A percentile compares a stretch with the other conserved stretches of the same genome.
Conservation (phyloP, 306 rosid species). For the Glycine latifolia region DNA sequence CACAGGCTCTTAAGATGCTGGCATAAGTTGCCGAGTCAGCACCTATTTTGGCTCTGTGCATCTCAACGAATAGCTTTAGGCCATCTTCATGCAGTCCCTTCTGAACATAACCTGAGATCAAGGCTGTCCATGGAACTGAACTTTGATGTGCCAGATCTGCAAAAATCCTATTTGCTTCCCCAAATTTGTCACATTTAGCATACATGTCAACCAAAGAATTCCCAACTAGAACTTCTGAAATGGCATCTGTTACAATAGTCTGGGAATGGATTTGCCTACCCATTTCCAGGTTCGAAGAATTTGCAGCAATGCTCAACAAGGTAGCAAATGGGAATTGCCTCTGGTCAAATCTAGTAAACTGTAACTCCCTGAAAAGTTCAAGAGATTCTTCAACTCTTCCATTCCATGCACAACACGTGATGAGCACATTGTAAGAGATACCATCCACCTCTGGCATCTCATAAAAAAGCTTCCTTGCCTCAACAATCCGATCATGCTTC, state of each 20-base stretch:
- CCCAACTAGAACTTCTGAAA: slow-evolving; percentile 67
- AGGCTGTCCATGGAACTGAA: slow-evolving; percentile 89
- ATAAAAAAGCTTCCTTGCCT: slow-evolving; percentile 63
- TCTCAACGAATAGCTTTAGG: slow-evolving; percentile 63
- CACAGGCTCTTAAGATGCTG: slow-evolving; percentile 74
- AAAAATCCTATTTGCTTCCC: slow-evolving; percentile 71
- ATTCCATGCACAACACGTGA: slow-evolving; percentile 70
- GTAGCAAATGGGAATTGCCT: slow-evolving; percentile 82
- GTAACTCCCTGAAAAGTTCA: slow-evolving; percentile 65
- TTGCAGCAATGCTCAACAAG: slow-evolving; percentile 81
- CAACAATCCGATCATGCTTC: slow-evolving; percentile 65
- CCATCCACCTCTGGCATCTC: slow-evolving; percentile 92
- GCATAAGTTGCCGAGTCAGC: slow-evolving; percentile 89
- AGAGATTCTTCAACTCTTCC: slow-evolving; percentile 61
- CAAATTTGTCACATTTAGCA: slow-evolving; percentile 82
- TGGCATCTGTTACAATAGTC: slow-evolving; percentile 59
- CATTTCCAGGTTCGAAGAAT: slow-evolving; percentile 63
- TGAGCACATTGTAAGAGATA: slow-evolving; percentile 76
- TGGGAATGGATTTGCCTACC: slow-evolving; percentile 89
- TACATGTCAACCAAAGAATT: slow-evolving; percentile 94
- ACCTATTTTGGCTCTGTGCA: slow-evolving; percentile 60
- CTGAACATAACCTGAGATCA: slow-evolving; percentile 80
- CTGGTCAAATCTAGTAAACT: slow-evolving; percentile 63
- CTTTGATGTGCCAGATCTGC: slow-evolving; percentile 59
- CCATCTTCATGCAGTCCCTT: slow-evolving; percentile 79